Evolutionary conservation across 768 basidiomycete genomes (phyloP), one percentile per base, ranked within the genome.

Genomic region (Sarcodon sp.): DNA sequence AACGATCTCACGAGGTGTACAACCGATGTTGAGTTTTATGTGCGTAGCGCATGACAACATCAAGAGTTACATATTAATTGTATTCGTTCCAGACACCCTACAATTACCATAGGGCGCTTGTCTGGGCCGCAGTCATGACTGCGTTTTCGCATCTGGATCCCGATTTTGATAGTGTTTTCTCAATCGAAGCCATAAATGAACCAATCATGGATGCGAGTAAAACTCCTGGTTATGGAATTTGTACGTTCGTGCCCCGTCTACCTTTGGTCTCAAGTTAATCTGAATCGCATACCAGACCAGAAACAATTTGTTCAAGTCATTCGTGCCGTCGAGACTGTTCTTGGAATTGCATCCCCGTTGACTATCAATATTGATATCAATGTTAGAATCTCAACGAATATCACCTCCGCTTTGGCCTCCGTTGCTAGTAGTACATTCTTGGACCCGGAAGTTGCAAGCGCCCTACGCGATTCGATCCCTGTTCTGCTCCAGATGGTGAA

Each of bases 41-140:
- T 85, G 36, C 51, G 73, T 59, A 6, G 44, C 27, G 10, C 38
- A 46, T 15, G 1, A 33, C 27, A 11, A 27, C 4, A 21, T 1
- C 1, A 34, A n/a, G 31, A 45, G 47, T 49, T 54, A 43, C 16
- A 48, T 38, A 1, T 43, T 27, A n/a, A 36, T 51, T 18, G 47
- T 31, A 33, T 21, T 35, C 13, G 36, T 15, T 34, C 9, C 56
- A 84, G 85, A 87, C 80, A 1, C 65, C 67, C 4, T 66, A 74
- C 46, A 89, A 89, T 59, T 89, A 85, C 52, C 73, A 77, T 50
- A 80, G 87, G 6, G 87, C 87, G 7, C 66, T 89, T 43, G 64
- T 80, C n/a, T 89, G 87, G 87, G 77, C 84, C 0, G 79, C 78
- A 10, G 81, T 88, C 15, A 87, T 88, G 80, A 81, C 87, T 0